Percentiles rank a stretch among this genome's conserved stretches.
Conservation (phyloP, 306 rosid species). For the Cicer judaicum region DNA sequence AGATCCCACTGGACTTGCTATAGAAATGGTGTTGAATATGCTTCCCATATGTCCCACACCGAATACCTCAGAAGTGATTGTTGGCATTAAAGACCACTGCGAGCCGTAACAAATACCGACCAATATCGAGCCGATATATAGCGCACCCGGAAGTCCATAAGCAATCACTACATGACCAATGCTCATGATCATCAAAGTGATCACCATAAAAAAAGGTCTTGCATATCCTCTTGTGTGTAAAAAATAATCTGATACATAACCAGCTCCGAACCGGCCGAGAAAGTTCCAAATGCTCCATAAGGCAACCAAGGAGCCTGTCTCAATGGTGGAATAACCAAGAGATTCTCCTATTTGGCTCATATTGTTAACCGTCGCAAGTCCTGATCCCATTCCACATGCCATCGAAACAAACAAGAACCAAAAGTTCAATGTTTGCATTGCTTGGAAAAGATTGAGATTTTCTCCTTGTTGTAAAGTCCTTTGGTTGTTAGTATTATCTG, state of each 20-base stretch:
- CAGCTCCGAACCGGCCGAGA: conserved; percentile 84
- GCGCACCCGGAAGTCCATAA: conserved; percentile 59
- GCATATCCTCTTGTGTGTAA: conserved; percentile 67
- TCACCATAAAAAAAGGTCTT: conserved; percentile 71
- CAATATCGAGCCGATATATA: conserved; percentile 64
- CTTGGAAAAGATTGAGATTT: conserved; percentile 60
- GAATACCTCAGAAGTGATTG: conserved; percentile 75
- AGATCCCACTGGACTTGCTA: conserved; percentile 74
- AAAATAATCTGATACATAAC: conserved; percentile 68
- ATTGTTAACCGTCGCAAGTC: conserved; percentile 77
- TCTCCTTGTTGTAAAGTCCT: conserved; percentile 38
- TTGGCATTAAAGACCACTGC: conserved; percentile 81
- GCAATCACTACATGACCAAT: conserved; percentile 63
- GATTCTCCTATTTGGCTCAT: conserved; percentile 76
- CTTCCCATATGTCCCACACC: conserved; percentile 77
- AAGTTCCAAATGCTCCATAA: conserved; percentile 92
- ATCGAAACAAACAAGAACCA: conserved; percentile 78
- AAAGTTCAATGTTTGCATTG: conserved; percentile 60
- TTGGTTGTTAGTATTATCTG: conserved; percentile 13
- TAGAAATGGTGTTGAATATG: conserved; percentile 70
- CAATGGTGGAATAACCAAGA: conserved; percentile 62
- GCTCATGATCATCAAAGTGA: conserved; percentile 58
- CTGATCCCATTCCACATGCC: conserved; percentile 84
- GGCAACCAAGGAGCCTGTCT: conserved; percentile 67
- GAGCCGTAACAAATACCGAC: conserved; percentile 85